phyloP scores from a whole-genome alignment of 1,284 basidiomycete species.

The Melampsora medusae region DNA sequence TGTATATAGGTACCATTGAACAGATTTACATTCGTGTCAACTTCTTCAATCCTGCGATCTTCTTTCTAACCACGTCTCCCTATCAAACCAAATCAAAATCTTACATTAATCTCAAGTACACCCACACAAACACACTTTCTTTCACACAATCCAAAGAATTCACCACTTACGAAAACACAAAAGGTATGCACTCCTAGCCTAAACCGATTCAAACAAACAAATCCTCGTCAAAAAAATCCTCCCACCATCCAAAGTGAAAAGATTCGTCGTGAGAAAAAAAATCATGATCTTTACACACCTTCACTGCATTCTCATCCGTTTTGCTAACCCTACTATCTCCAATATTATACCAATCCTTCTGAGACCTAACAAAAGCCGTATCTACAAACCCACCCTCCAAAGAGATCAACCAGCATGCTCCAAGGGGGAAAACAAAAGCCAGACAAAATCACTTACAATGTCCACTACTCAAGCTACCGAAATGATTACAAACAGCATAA shows the following conservation, averaged over 20 bases:
- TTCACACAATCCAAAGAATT: background rate
- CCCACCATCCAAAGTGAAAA: background rate
- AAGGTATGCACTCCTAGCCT: constrained; percentile 42
- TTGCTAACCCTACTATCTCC: constrained; percentile 43
- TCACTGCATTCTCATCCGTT: constrained; percentile 41
- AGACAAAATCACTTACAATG: constrained; percentile 48
- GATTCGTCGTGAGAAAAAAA: background rate
- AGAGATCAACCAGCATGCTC: background rate
- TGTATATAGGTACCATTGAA: no score
- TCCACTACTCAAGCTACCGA: constrained; percentile 53
- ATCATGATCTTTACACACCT: background rate
- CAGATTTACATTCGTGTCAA: no score
- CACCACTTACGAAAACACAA: constrained; percentile 37
- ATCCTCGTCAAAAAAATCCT: background rate
- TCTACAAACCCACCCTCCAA: background rate
- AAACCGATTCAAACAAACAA: background rate
- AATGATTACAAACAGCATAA: constrained; percentile 56
- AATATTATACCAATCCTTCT: constrained; percentile 46
- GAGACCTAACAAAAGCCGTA: constrained; percentile 43
- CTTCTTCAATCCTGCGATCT: no score
- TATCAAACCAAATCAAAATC: background rate
- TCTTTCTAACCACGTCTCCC: background rate
- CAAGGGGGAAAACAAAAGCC: background rate
- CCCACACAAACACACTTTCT: no score
- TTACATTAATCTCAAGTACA: no score